A percentile compares a stretch with the other conserved stretches of the same genome.
Conservation (phyloP, 2,329 filamentous ascomycete genomes). For the Truncatella angustata region DNA sequence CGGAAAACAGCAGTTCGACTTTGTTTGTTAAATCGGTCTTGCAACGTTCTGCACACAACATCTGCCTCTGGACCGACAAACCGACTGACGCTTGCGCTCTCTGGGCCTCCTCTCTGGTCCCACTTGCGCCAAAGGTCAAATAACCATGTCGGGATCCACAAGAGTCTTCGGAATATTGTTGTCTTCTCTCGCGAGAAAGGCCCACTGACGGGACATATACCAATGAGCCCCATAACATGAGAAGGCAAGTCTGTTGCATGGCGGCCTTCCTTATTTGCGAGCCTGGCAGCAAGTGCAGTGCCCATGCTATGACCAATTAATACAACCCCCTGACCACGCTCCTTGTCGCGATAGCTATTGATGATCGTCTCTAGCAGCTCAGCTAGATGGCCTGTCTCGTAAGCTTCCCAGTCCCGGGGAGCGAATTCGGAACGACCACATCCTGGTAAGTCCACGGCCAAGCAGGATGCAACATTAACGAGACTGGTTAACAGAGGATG, state of each 20-base stretch:
- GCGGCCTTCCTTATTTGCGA: slow-evolving; percentile 54
- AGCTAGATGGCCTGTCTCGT: slow-evolving; percentile 71
- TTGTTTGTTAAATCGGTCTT: slow-evolving; percentile 76
- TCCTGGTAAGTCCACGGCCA: slow-evolving; percentile 87
- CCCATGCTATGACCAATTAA: slow-evolving; percentile 91
- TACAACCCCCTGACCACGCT: slow-evolving; percentile 75
- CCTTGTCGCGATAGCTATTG: slow-evolving; percentile 65
- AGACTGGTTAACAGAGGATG: slow-evolving; percentile 77
- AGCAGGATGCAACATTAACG: slow-evolving; percentile 77
- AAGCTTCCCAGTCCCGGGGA: slow-evolving; percentile 72
- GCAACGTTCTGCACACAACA: slow-evolving; percentile 62
- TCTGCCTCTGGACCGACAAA: slow-evolving; percentile 72
- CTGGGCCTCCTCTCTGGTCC: slow-evolving; percentile 74
- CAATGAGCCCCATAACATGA: slow-evolving; percentile 73
- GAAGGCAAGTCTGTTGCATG: slow-evolving; percentile 53
- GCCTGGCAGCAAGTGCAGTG: slow-evolving; percentile 69
- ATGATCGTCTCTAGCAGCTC: slow-evolving; percentile 76
- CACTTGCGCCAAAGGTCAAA: slow-evolving; percentile 76
- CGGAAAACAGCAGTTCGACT: slow-evolving; percentile 81
- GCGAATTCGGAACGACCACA: slow-evolving; percentile 79
- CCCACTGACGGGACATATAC: slow-evolving; percentile 74
- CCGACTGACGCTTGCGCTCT: slow-evolving; percentile 75
- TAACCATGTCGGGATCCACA: slow-evolving; percentile 67
- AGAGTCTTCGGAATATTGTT: slow-evolving; percentile 51
- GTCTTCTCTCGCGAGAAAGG: slow-evolving; percentile 56